phyloP scores from a whole-genome alignment of 208 protist species.

The Naegleria gruberi region DNA sequence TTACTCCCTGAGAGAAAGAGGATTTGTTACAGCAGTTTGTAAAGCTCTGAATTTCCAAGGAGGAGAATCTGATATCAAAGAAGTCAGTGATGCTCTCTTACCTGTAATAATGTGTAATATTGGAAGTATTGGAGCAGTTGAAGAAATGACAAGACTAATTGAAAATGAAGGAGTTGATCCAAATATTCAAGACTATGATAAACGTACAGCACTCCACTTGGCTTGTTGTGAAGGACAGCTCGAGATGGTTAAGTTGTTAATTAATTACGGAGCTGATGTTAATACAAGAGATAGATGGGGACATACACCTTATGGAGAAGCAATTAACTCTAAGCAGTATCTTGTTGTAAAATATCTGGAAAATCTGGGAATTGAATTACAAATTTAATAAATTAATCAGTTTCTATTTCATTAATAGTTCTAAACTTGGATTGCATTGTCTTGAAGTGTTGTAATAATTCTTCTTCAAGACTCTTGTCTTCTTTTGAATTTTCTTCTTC shows the following conservation, averaged over 20 bases:
- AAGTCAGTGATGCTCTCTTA: background rate
- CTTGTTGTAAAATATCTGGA: constrained; percentile 24
- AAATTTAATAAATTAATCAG: no score
- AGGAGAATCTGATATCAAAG: background rate
- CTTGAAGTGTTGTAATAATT: background rate
- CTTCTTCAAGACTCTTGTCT: background rate
- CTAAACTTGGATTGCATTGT: background rate
- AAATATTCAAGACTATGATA: constrained; percentile 42
- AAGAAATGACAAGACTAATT: background rate
- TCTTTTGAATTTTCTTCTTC: background rate
- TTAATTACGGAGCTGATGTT: constrained; percentile 29
- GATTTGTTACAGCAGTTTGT: background rate
- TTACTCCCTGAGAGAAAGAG: background rate
- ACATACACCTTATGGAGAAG: constrained; percentile 31
- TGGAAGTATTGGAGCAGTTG: background rate
- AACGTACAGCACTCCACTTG: constrained; percentile 39
- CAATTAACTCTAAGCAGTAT: constrained; percentile 9
- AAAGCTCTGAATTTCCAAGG: background rate
- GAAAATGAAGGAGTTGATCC: constrained; percentile 8
- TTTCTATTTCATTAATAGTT: background rate
- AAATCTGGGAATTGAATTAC: background rate
- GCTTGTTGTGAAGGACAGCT: constrained; percentile 38
- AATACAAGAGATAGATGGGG: constrained; percentile 38
- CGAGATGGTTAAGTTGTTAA: constrained; percentile 36
- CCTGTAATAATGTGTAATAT: background rate